These are phyloP conservation scores for Aspergillus campestris DNA, from an alignment of 495 filamentous ascomycete genomes.

Conservation along the genomic window DNA sequence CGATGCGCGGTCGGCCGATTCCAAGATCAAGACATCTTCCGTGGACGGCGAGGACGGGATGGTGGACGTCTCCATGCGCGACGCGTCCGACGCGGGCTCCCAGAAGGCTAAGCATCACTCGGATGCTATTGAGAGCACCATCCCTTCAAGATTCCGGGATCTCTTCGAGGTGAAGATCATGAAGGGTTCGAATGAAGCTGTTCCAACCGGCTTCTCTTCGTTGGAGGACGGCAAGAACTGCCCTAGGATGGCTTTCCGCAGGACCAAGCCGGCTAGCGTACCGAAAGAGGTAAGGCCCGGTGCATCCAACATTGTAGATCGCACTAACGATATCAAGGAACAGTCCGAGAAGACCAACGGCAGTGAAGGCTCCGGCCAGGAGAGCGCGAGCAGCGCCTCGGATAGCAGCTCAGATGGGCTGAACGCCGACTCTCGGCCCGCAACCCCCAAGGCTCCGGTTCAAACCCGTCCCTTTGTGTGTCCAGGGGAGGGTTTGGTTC, in stretches of 20 bases:
- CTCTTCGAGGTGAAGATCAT: conserved; percentile 65
- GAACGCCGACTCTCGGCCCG: conserved; percentile 8
- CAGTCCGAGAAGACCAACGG: conserved; percentile 4
- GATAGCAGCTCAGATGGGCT: conserved; percentile 20
- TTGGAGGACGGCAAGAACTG: conserved; percentile 48
- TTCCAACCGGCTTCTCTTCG: conserved; percentile 58
- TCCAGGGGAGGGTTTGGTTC: conserved; percentile 70
- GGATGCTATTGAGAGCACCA: conserved; percentile 32
- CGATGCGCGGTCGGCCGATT: conserved; percentile 62
- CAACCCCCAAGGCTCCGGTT: conserved; percentile 10
- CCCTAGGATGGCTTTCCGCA: conserved; percentile 48
- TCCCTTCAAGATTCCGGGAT: conserved; percentile 50
- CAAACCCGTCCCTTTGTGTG: conserved; percentile 59
- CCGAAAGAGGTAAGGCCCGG: conserved; percentile 11
- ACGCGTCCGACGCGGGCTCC: conserved; percentile 33
- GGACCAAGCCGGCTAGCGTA: conserved; percentile 5
- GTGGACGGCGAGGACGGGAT: conserved; percentile 86
- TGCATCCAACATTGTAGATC: conserved; percentile 4
- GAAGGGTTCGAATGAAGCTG: conserved; percentile 32
- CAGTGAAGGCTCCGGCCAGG: conserved; percentile 7
- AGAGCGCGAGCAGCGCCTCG: conserved; percentile 10
- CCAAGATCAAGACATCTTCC: conserved; percentile 62
- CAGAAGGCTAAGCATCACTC: conserved; percentile 9
- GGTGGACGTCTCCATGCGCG: conserved; percentile 81
- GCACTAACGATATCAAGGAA: not conserved